Base-by-base conservation (phyloP, 2,329 filamentous ascomycete genomes). In the Xylaria sp. region DNA sequence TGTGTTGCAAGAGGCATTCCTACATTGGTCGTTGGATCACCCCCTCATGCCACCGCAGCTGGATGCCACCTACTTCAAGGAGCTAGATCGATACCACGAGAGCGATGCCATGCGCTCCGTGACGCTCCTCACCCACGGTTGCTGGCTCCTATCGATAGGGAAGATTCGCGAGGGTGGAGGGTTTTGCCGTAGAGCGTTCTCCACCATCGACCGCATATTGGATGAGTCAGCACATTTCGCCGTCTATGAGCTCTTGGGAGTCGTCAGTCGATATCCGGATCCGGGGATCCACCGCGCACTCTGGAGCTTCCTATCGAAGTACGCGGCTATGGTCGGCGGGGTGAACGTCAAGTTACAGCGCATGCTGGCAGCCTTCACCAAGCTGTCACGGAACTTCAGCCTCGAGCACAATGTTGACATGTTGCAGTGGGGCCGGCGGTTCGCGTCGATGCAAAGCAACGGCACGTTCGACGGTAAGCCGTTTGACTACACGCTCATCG, bases 401-500 rank as follows among this genome's bases (percentile, higher is more conserved):
- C 58, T 75, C 28, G 71, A 72, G 9, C 65, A 75, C 46, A 76
- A 70, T 23, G 56, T 72, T 25, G 66, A 66, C 4, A 69, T 75
- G 62, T 30, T 74, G 10, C 71, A 73, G 52, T 76, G 74, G 75
- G 67, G 69, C 3, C 68, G 73, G 39, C 70, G 72, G 9, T 72
- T 72, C 66, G 69, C 75, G 0, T 75, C 73, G 53, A 60, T 48
- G 28, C 69, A 72, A 36, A 71, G 70, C 36, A 70, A 72, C 50
- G 72, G 73, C 57, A 72, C 55, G n/a, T 74, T 76, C 45, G 75
- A 76, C 32, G 73, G 73, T n/a, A 71, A 70, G 30, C 68, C 72
- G 7, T 76, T 76, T 56, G 75, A 76, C 56, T 76, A 76, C 57
- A 76, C 71, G 13, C 70, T 75, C 61, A 69, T 76, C 13, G 67